Conservation (phyloP, 768 basidiomycete species). For the Termitomyces sp. region DNA sequence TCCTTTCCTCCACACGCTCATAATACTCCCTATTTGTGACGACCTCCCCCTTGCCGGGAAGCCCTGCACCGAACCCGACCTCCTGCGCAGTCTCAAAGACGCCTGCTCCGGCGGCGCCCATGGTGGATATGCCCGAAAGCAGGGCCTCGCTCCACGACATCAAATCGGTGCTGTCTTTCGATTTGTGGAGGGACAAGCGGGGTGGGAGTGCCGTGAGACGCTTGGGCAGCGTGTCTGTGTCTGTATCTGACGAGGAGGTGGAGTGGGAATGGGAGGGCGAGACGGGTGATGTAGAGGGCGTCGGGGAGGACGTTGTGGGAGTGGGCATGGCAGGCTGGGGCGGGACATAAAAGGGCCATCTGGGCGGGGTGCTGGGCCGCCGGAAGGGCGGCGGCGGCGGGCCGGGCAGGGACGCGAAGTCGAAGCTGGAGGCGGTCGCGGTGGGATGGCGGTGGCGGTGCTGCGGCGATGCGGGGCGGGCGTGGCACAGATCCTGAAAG, state of each 20-base stretch:
- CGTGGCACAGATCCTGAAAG: conserved; percentile 28
- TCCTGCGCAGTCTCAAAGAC: conserved; percentile 12
- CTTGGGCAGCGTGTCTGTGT: conserved; percentile 11
- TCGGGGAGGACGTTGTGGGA: no score
- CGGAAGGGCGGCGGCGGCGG: neutral
- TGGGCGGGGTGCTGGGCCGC: conserved; percentile 18
- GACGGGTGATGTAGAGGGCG: neutral
- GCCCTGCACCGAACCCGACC: neutral
- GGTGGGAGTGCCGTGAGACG: conserved; percentile 37
- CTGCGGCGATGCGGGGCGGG: conserved; percentile 31
- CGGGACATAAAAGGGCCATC: conserved; percentile 33
- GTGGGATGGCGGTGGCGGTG: conserved; percentile 7
- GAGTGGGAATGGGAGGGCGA: neutral
- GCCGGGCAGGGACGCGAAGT: neutral
- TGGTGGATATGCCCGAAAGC: conserved; percentile 43
- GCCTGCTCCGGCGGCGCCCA: neutral
- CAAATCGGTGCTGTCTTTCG: conserved; percentile 38
- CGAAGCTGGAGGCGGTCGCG: no score
- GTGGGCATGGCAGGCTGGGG: neutral
- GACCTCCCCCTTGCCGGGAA: neutral
- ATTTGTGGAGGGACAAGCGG: conserved; percentile 47
- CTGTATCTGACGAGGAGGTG: neutral
- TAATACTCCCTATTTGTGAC: conserved; percentile 3
- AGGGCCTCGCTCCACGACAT: conserved; percentile 51
- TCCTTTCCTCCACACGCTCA: neutral